Conservation (phyloP, 352 stramenopile genomes). For the Blastocystis sp. region DNA sequence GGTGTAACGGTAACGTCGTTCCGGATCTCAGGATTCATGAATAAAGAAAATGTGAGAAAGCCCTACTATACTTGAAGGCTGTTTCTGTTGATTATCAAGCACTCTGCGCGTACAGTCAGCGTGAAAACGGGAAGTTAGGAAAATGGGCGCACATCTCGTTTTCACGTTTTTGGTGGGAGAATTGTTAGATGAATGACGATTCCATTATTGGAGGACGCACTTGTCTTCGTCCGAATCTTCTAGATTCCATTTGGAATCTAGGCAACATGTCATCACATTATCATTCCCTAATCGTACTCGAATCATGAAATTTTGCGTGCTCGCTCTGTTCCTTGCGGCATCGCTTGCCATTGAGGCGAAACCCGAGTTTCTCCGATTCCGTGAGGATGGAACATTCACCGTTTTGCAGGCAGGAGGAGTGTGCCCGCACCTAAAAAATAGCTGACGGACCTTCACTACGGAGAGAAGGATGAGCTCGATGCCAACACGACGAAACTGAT, state of each 20-base stretch:
- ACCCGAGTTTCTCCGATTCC: background rate
- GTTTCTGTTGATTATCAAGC: background rate
- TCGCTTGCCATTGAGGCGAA: background rate
- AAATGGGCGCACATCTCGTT: too few relatives aligned
- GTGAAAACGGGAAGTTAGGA: too few relatives aligned
- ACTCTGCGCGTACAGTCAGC: background rate
- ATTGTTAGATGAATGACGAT: too few relatives aligned
- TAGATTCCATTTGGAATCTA: too few relatives aligned
- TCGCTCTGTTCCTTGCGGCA: background rate
- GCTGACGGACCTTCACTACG: constrained; percentile 55
- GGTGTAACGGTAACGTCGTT: constrained; percentile 14
- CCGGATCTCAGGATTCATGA: constrained; percentile 17
- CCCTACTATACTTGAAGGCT: background rate
- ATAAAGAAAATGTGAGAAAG: constrained; percentile 16
- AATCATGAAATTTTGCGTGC: too few relatives aligned
- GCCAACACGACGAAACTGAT: constrained; percentile 51
- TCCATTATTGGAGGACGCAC: too few relatives aligned
- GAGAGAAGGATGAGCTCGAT: constrained; percentile 11
- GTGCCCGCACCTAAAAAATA: background rate
- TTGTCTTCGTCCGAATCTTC: too few relatives aligned
- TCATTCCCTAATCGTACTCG: too few relatives aligned
- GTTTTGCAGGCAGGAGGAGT: background rate
- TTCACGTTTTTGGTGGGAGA: too few relatives aligned
- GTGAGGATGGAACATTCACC: constrained; percentile 11
- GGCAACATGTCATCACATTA: too few relatives aligned